These are phyloP conservation scores for Combretum micranthum DNA, from an alignment of 345 rosid genomes.

Conservation along the genomic window DNA sequence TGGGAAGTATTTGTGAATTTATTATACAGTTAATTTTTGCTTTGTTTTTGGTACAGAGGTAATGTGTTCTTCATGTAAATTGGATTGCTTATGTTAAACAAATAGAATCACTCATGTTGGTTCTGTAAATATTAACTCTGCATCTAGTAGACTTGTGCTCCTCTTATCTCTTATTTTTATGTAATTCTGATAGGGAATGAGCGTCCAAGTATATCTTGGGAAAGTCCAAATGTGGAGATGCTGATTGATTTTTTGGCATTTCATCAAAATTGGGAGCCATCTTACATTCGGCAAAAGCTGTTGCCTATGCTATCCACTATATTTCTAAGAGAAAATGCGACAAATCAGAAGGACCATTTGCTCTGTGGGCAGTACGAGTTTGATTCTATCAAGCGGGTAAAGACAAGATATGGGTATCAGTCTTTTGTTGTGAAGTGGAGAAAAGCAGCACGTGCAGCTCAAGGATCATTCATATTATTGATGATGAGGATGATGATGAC, in stretches of 20 bases:
- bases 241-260: slow-evolving; percentile 71
- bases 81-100: no score
- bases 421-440: slow-evolving; percentile 72
- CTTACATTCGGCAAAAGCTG: slow-evolving; percentile 66
- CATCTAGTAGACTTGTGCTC: neutral
- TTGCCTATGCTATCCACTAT: slow-evolving; percentile 77
- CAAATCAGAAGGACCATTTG: slow-evolving; percentile 30
- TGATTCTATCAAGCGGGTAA: slow-evolving; percentile 64
- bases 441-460: slow-evolving; percentile 28
- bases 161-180: neutral
- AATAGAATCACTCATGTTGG: no score
- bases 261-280: slow-evolving; percentile 68
- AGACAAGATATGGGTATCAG: slow-evolving; percentile 57
- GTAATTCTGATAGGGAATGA: slow-evolving; percentile 25
- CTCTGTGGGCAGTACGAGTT: slow-evolving; percentile 62
- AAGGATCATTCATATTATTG: slow-evolving; percentile 10
- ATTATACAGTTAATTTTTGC: neutral
- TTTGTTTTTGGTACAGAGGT: no score
- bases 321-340: slow-evolving; percentile 61
- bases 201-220: slow-evolving; percentile 49
- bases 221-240: slow-evolving; percentile 62
- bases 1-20: neutral
- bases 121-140: no score
- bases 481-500: slow-evolving; percentile 20
- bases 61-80: no score